Evolutionary conservation across 2,329 filamentous ascomycete species (phyloP).

Genomic region (Penicillium sp.): DNA sequence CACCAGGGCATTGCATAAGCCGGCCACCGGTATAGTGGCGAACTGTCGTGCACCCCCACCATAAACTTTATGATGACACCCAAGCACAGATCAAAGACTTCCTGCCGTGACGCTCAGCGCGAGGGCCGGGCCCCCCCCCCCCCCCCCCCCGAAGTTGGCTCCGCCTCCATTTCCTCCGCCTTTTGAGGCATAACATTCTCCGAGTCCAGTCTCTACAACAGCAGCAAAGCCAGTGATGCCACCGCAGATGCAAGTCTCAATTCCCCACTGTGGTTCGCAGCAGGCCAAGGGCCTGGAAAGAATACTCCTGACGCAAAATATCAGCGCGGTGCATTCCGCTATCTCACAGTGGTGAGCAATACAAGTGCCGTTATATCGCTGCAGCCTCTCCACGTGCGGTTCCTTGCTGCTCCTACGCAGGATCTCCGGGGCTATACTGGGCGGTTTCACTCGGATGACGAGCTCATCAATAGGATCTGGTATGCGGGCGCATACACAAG

Average conservation of each 20-base stretch:
- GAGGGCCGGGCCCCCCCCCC: too few relatives aligned
- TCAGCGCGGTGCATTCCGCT: conserved; percentile 50
- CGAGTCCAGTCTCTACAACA: conserved; percentile 52
- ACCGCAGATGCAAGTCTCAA: conserved; percentile 52
- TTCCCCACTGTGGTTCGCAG: conserved; percentile 52
- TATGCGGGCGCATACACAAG: conserved; percentile 45
- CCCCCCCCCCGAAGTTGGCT: conserved; percentile 34
- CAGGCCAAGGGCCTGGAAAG: conserved; percentile 34
- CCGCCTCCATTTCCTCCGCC: conserved; percentile 25
- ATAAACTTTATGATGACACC: too few relatives aligned
- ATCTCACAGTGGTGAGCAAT: conserved; percentile 50
- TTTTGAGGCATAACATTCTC: conserved; percentile 47
- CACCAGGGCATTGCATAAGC: too few relatives aligned
- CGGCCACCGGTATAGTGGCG: too few relatives aligned
- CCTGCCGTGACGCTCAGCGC: too few relatives aligned
- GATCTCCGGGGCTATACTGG: conserved; percentile 53
- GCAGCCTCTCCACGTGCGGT: not conserved
- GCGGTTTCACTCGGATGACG: conserved; percentile 54
- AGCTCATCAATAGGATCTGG: conserved; percentile 58
- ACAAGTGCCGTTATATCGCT: conserved; percentile 34
- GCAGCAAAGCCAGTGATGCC: conserved; percentile 47
- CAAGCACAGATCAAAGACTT: too few relatives aligned
- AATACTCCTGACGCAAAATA: conserved; percentile 46
- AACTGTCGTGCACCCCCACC: too few relatives aligned
- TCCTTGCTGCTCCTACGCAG: conserved; percentile 9